A percentile compares a stretch with the other conserved stretches of the same genome.
Evolutionary conservation across 805 yeast genomes (phyloP).

Genomic region (Ascoidea rubescens): DNA sequence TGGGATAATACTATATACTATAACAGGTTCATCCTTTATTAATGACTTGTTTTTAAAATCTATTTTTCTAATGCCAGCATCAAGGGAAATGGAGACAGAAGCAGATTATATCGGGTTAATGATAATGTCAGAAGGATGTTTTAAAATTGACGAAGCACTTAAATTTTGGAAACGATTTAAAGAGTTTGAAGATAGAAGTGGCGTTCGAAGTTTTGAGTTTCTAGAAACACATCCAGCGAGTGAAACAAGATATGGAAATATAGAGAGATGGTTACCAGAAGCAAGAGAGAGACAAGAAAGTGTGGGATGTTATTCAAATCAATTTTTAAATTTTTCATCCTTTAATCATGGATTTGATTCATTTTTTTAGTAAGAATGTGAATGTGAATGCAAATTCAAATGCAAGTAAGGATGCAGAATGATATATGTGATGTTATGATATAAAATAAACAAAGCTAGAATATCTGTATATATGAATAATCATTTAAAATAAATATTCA

Average conservation of each 20-base stretch:
- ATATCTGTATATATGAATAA: not conserved
- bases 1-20: constrained; percentile 36
- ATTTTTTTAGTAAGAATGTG: constrained; percentile 1
- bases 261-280: constrained; percentile 52
- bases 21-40: constrained; percentile 45
- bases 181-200: constrained; percentile 22
- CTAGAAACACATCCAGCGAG: constrained; percentile 86
- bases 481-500: too few relatives aligned
- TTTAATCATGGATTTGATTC: not conserved
- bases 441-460: not conserved
- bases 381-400: constrained; percentile 1
- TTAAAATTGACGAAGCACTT: constrained; percentile 60
- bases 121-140: constrained; percentile 87
- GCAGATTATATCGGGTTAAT: constrained; percentile 92
- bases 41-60: constrained; percentile 35
- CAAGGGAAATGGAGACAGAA: constrained; percentile 89
- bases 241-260: constrained; percentile 52
- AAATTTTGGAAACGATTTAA: constrained; percentile 78
- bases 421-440: constrained; percentile 1
- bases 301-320: constrained; percentile 6
- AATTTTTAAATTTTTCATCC: constrained; percentile 3
- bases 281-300: constrained; percentile 14
- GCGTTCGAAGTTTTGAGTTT: constrained; percentile 35
- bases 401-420: not conserved
- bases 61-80: constrained; percentile 63